phyloP scores from a whole-genome alignment of 129 eudicot genomes.

The Artemisia argyi region DNA sequence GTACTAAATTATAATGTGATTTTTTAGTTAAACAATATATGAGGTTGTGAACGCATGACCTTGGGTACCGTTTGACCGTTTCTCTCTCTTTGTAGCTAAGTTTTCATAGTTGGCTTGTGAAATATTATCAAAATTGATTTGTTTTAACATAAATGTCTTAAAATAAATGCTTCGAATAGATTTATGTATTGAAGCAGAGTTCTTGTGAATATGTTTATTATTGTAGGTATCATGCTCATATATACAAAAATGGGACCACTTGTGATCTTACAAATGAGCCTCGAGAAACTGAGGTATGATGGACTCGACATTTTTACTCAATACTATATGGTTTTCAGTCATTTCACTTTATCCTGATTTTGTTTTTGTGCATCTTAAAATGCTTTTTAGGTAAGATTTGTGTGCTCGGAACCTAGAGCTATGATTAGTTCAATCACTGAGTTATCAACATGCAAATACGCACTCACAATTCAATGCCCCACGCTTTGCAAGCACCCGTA shows the following conservation, averaged over 20 bases:
- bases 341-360: not conserved
- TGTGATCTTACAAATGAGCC: constrained; percentile 90
- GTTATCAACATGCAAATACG: constrained; percentile 94
- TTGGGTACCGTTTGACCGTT: not conserved
- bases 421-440: constrained; percentile 94
- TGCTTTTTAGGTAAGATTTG: constrained; percentile 80
- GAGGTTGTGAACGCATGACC: not conserved
- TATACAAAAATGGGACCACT: constrained; percentile 79
- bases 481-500: constrained; percentile 94
- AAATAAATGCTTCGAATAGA: not conserved
- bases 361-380: not conserved
- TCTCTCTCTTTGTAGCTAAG: not conserved
- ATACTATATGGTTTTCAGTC: not conserved
- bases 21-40: no score
- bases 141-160: not conserved
- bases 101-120: not conserved
- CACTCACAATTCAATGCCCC: constrained; percentile 90
- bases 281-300: constrained; percentile 88
- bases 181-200: not conserved
- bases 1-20: no score
- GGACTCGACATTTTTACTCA: not conserved
- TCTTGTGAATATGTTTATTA: not conserved
- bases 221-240: constrained; percentile 92
- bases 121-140: not conserved
- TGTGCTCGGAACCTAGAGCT: constrained; percentile 90